phyloP scores from a whole-genome alignment of 2,329 filamentous ascomycete genomes.

The Diaporthe sp. region DNA sequence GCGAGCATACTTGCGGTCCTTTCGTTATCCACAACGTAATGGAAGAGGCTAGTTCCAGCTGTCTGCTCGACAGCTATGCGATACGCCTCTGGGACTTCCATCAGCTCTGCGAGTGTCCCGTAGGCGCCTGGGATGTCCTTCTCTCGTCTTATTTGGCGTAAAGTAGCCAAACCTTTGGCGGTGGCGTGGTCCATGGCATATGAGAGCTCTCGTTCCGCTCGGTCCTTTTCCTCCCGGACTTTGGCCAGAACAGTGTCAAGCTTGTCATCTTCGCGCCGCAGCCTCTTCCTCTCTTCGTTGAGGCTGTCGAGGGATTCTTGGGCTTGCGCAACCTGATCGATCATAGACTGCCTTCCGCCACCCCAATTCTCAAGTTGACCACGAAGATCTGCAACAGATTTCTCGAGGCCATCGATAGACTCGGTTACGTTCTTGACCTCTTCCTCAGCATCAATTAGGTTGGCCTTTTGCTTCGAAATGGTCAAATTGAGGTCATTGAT shows the following conservation, averaged over 20 bases:
- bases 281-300: conserved; percentile 86
- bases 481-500: conserved; percentile 84
- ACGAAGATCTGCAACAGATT: conserved; percentile 78
- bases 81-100: conserved; percentile 87
- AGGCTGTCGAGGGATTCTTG: conserved; percentile 84
- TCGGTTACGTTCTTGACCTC: conserved; percentile 81
- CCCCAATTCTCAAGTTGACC: conserved; percentile 84
- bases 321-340: conserved; percentile 81
- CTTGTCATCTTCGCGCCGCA: conserved; percentile 92
- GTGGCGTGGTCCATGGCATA: conserved; percentile 93
- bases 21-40: conserved; percentile 95
- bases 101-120: conserved; percentile 92
- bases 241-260: conserved; percentile 83
- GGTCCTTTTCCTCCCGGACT: conserved; percentile 81
- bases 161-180: conserved; percentile 86
- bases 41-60: conserved; percentile 92
- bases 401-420: conserved; percentile 80
- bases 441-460: conserved; percentile 86
- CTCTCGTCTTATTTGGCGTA: conserved; percentile 85
- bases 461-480: conserved; percentile 84
- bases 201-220: conserved; percentile 82
- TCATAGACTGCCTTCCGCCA: conserved; percentile 78
- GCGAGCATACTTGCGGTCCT: conserved; percentile 87
- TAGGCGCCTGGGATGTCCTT: conserved; percentile 88
- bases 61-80: conserved; percentile 92